A percentile compares a stretch with the other conserved stretches of the same genome.
Conservation (phyloP, 148 eudicot genomes). For the Fagopyrum esculentum region DNA sequence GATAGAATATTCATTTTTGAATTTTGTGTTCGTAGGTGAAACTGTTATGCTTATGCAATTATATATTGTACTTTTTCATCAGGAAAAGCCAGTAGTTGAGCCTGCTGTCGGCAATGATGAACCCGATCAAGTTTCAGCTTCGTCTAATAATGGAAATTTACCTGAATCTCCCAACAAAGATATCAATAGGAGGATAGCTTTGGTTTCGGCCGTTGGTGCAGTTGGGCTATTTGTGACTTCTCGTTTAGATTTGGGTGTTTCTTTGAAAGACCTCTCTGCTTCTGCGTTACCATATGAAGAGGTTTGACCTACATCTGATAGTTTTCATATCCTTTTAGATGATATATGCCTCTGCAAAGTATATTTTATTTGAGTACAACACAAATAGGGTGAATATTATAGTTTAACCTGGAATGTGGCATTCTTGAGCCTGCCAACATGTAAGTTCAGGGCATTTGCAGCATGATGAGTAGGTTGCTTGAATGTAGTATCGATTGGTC, state of each 20-base stretch:
- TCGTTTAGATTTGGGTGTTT: slow-evolving; percentile 77
- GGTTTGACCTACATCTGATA: slow-evolving; percentile 31
- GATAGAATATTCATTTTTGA: slow-evolving; percentile 41
- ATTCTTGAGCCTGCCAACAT: neutral
- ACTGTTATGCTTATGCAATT: slow-evolving; percentile 62
- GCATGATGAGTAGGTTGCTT: neutral
- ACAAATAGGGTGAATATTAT: neutral
- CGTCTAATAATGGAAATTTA: slow-evolving; percentile 34
- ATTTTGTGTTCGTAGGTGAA: slow-evolving; percentile 44
- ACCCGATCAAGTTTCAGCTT: slow-evolving; percentile 20
- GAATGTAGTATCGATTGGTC: neutral
- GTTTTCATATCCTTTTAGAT: neutral
- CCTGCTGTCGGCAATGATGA: slow-evolving; percentile 36
- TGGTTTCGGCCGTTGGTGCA: slow-evolving; percentile 56
- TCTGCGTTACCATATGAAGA: slow-evolving; percentile 78
- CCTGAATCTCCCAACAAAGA: slow-evolving; percentile 60
- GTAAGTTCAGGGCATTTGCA: neutral
- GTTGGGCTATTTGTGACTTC: slow-evolving; percentile 60
- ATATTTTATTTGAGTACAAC: too few species aligned
- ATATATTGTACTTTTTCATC: slow-evolving; percentile 62
- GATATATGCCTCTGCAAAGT: neutral
- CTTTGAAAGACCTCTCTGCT: slow-evolving; percentile 78
- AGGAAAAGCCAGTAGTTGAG: slow-evolving; percentile 82
- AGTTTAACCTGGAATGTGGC: neutral
- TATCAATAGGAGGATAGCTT: slow-evolving; percentile 53